Evolutionary conservation across 2,329 filamentous ascomycete genomes (phyloP).

Genomic region (Microdochium trichocladiopsis): DNA sequence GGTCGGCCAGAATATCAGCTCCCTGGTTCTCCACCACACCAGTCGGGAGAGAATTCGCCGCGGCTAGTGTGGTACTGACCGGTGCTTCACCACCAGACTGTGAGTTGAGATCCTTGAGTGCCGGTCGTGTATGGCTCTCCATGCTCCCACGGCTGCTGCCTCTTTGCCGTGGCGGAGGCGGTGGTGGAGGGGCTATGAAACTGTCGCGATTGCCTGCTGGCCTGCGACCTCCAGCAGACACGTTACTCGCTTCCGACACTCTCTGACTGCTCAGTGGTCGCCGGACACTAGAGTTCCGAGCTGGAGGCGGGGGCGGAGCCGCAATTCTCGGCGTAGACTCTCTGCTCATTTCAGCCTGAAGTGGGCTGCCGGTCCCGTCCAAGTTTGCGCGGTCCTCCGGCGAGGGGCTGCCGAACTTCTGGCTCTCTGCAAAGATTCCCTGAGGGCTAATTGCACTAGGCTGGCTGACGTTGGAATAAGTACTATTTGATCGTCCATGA

Average conservation of each 20-base stretch:
- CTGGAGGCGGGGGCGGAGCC: constrained; percentile 37
- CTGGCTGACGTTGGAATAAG: not conserved
- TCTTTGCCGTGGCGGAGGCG: constrained; percentile 38
- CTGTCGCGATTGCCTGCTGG: constrained; percentile 18
- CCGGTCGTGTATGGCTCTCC: constrained; percentile 16
- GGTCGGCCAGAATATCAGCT: constrained; percentile 62
- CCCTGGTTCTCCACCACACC: constrained; percentile 23
- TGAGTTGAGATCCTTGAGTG: constrained; percentile 3
- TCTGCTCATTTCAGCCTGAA: not conserved
- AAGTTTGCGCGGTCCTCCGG: not conserved
- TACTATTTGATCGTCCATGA: constrained; percentile 21
- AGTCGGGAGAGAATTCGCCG: constrained; percentile 9
- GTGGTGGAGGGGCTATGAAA: constrained; percentile 32
- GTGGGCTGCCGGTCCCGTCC: constrained; percentile 1
- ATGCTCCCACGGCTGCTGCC: constrained; percentile 37
- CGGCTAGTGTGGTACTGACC: constrained; percentile 17
- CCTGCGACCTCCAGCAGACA: constrained; percentile 23
- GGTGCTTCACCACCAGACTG: constrained; percentile 12
- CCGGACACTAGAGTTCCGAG: constrained; percentile 34
- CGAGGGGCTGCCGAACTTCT: not conserved
- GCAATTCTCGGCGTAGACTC: constrained; percentile 15
- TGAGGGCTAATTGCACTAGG: not conserved
- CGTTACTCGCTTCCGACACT: constrained; percentile 22
- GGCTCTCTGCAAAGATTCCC: not conserved
- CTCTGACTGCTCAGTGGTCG: constrained; percentile 31